Conservation (phyloP, 805 yeast species). For the Starmerella bacillaris region DNA sequence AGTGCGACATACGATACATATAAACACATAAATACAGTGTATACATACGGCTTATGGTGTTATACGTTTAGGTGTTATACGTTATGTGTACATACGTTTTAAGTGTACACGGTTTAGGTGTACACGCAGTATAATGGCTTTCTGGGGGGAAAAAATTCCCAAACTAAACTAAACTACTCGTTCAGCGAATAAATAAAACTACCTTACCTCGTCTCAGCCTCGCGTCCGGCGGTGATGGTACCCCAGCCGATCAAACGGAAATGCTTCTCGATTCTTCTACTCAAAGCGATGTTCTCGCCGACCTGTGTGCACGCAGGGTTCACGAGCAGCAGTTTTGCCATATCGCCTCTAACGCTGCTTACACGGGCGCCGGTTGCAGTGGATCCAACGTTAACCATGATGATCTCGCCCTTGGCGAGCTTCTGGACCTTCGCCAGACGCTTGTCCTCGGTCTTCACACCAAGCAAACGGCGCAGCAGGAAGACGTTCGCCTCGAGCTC, state of each 20-base stretch:
- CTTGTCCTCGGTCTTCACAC: conserved; percentile 96
- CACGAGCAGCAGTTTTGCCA: conserved; percentile 93
- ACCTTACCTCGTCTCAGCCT: conserved; percentile 7
- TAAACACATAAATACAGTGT: too few relatives aligned
- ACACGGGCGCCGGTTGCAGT: conserved; percentile 99
- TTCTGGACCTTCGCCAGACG: conserved; percentile 94
- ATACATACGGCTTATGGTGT: too few relatives aligned
- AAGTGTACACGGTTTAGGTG: too few relatives aligned
- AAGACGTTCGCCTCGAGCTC: conserved; percentile 96
- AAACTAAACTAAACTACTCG: too few relatives aligned
- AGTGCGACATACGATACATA: too few relatives aligned
- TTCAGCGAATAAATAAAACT: too few relatives aligned
- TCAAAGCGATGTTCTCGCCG: conserved; percentile 93
- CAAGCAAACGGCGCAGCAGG: conserved; percentile 86
- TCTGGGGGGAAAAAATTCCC: too few relatives aligned
- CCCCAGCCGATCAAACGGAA: conserved; percentile 99
- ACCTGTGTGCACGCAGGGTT: conserved; percentile 98
- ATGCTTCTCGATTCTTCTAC: conserved; percentile 98
- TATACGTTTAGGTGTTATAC: too few relatives aligned
- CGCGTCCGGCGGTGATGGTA: conserved; percentile 53
- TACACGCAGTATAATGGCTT: too few relatives aligned
- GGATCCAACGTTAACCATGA: conserved; percentile 98
- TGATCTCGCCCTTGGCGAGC: conserved; percentile 80
- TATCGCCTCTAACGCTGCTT: conserved; percentile 92
- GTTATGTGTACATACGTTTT: too few relatives aligned